phyloP scores from a whole-genome alignment of 257 asterid species.

The Fraxinus quadrangulata region DNA sequence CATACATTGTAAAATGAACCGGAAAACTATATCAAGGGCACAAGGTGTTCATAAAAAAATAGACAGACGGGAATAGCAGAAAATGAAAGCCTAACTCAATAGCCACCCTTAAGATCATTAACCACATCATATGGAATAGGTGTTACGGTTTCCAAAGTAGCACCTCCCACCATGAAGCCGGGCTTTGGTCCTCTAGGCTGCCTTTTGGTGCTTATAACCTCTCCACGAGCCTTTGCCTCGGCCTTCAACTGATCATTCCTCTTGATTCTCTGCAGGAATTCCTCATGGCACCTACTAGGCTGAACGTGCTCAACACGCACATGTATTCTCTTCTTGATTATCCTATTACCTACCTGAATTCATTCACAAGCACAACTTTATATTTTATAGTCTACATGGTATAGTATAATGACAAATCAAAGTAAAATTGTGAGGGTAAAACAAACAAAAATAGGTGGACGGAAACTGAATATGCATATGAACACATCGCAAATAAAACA shows the following conservation, averaged over 20 bases:
- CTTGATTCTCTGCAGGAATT: constrained; percentile 38
- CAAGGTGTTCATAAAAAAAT: not conserved
- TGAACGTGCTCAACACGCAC: constrained; percentile 51
- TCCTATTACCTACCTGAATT: constrained; percentile 44
- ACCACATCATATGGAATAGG: constrained; percentile 59
- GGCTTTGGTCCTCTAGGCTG: constrained; percentile 52
- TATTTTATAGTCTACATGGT: not conserved
- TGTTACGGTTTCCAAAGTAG: constrained; percentile 51
- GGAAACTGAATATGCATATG: not conserved
- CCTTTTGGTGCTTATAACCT: constrained; percentile 48
- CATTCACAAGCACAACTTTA: not conserved
- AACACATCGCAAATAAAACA: not conserved
- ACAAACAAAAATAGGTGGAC: not conserved
- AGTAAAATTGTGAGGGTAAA: not conserved
- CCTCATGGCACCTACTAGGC: constrained; percentile 46
- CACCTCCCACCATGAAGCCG: constrained; percentile 56
- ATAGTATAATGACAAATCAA: not conserved
- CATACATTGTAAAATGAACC: not conserved
- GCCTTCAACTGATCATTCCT: constrained; percentile 47
- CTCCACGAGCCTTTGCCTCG: constrained; percentile 51
- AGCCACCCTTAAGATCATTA: constrained; percentile 59
- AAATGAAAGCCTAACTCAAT: constrained; percentile 18
- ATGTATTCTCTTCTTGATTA: constrained; percentile 46
- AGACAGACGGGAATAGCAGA: not conserved
- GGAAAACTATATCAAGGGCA: not conserved